Evolutionary conservation across 768 basidiomycete genomes (phyloP), one percentile per base, ranked within the genome.

Genomic region (Lactarius quietus): DNA sequence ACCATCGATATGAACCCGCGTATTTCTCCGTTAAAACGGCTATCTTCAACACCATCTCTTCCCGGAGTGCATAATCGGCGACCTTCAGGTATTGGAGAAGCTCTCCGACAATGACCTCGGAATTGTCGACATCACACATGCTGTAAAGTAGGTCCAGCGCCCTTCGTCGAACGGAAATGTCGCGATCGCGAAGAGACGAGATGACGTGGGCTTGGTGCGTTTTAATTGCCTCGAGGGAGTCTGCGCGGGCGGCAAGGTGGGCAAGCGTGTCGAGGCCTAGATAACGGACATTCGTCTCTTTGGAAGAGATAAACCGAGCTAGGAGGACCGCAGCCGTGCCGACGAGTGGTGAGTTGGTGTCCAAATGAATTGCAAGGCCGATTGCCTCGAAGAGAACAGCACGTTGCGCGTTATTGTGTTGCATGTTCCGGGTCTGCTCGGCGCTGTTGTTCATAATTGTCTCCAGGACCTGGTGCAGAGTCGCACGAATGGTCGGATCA

Each of bases 21-120:
- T 98, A 98, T 78, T 97, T 93, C 75, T 99, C 97, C n/a, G 97
- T 98, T 66, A 98, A 81, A 68, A 98, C 95, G 48, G 97, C 97
- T 62, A 99, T 96, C 77, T 98, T 98, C 61, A 98, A 82, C 2
- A 98, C 97, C 95, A 98, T 95, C 76, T 99, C 95, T 78, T 99
- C 97, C 52, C 97, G 84, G 36, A 99, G 81, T 18, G 89, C 94
- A 71, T 98, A 98, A 76, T 99, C 97, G 8, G 97, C 97, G n/a
- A 97, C 86, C 74, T 86, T 87, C 64, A 99, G 85, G 76, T 98
- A 99, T 63, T 92, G 86, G 62, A 99, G 80, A 20, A 99, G 83
- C 76, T 99, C 96, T 41, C 91, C 95, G 38, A 99, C 97, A 71
- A 98, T 95, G 67, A 92, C 79, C 74, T 97, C 95, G 6, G 96